Evolutionary conservation across 805 yeast species (phyloP).

Genomic region (Wickerhamiella azymoides): DNA sequence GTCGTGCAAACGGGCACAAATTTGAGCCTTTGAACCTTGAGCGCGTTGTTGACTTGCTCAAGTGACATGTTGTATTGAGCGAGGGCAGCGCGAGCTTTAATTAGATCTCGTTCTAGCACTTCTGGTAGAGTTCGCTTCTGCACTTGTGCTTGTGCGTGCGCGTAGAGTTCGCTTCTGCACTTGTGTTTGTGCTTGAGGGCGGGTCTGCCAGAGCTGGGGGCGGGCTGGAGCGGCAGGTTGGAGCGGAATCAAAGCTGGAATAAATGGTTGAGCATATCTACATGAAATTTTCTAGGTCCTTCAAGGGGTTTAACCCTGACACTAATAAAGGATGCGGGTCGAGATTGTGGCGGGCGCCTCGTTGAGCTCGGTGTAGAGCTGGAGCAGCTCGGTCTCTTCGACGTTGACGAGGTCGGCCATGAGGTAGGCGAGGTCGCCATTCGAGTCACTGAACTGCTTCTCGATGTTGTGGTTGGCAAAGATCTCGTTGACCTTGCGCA

Average conservation of each 20-base stretch:
- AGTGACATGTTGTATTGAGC: not conserved
- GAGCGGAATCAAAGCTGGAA: too few relatives aligned
- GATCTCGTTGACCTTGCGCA: conserved; percentile 92
- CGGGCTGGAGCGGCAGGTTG: too few relatives aligned
- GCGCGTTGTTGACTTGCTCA: not conserved
- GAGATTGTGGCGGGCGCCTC: conserved; percentile 81
- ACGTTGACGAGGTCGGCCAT: conserved; percentile 96
- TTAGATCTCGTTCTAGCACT: too few relatives aligned
- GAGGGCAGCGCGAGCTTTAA: too few relatives aligned
- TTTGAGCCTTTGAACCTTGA: not conserved
- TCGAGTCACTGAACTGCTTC: conserved; percentile 95
- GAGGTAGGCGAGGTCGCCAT: conserved; percentile 89
- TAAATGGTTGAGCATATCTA: not conserved
- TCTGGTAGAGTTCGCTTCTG: too few relatives aligned
- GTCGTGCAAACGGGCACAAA: not conserved
- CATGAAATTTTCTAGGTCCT: not conserved
- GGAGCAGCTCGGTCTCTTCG: conserved; percentile 64
- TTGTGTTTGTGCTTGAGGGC: too few relatives aligned
- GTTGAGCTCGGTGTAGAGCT: conserved; percentile 71
- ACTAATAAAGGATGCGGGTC: conserved; percentile 77
- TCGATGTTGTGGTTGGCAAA: conserved; percentile 90
- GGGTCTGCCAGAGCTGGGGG: too few relatives aligned
- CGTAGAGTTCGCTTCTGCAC: too few relatives aligned
- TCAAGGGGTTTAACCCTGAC: not conserved
- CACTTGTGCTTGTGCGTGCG: too few relatives aligned